Percentiles rank a stretch among this genome's conserved stretches.
These are phyloP conservation scores for Gonium pectorale DNA, from an alignment of 139 green algal genomes.

Conservation along the genomic window DNA sequence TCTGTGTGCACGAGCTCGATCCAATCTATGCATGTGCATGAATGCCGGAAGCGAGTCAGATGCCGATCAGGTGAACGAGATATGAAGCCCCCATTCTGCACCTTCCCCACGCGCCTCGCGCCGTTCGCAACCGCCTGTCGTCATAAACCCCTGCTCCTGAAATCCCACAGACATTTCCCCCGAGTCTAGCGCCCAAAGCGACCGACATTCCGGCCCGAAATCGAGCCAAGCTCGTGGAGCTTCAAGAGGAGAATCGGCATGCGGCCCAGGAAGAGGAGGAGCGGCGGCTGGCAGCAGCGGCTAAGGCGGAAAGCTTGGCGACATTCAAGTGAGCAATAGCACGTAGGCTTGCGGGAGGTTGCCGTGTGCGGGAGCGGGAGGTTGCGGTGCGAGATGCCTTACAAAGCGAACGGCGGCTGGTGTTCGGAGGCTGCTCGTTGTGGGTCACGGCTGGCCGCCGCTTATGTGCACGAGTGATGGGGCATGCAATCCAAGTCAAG, in stretches of 20 bases:
- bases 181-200: constrained; percentile 21
- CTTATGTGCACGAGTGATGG: not conserved
- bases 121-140: not conserved
- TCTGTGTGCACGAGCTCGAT: not conserved
- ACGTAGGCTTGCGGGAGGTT: too few species aligned
- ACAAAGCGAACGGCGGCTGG: too few species aligned
- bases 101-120: not conserved
- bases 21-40: too few species aligned
- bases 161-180: not conserved
- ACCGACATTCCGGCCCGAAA: not conserved
- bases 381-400: not conserved
- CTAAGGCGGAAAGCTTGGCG: not conserved
- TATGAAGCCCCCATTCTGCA: not conserved
- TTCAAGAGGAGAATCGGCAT: constrained; percentile 29
- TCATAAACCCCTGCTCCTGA: not conserved
- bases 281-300: constrained; percentile 1
- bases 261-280: constrained; percentile 4
- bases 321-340: constrained; percentile 28
- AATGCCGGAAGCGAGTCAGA: not conserved
- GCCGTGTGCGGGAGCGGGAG: not conserved
- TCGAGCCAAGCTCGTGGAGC: not conserved
- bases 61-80: not conserved
- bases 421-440: not conserved
- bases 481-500: too few species aligned
- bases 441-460: not conserved